These are phyloP conservation scores for Zopfia rhizophila DNA, from an alignment of 2,329 filamentous ascomycete species.

Conservation along the genomic window DNA sequence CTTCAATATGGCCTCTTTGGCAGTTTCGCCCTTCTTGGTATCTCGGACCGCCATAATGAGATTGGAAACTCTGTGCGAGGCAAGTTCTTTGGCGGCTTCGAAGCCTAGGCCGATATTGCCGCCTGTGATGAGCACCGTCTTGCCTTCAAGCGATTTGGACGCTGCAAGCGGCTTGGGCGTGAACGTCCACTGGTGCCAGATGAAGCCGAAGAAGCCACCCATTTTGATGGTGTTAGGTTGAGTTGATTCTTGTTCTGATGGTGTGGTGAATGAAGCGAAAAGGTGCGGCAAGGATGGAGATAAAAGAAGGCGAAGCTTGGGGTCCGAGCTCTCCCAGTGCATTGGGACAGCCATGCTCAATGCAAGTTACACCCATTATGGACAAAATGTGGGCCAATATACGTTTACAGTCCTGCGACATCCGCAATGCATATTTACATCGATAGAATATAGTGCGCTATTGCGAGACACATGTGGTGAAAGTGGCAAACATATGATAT, in stretches of 20 bases:
- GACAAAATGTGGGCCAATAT: too few species aligned
- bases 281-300: neutral
- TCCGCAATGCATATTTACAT: too few species aligned
- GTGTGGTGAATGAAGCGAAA: neutral
- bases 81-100: conserved; percentile 61
- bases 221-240: conserved; percentile 3
- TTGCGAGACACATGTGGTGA: too few species aligned
- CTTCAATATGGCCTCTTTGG: conserved; percentile 53
- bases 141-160: conserved; percentile 47
- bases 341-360: conserved; percentile 1
- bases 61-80: conserved; percentile 52
- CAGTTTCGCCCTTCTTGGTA: conserved; percentile 53
- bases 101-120: conserved; percentile 63
- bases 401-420: neutral
- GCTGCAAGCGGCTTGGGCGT: conserved; percentile 24
- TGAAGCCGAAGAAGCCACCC: conserved; percentile 26
- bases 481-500: too few species aligned
- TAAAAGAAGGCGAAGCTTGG: neutral
- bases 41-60: conserved; percentile 61
- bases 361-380: neutral
- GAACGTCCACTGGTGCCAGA: conserved; percentile 23
- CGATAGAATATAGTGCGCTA: too few species aligned
- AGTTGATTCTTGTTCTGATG: neutral
- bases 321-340: neutral
- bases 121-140: conserved; percentile 62